These are phyloP conservation scores for Guillardia theta DNA, from an alignment of 78 protist species.

Conservation along the genomic window DNA sequence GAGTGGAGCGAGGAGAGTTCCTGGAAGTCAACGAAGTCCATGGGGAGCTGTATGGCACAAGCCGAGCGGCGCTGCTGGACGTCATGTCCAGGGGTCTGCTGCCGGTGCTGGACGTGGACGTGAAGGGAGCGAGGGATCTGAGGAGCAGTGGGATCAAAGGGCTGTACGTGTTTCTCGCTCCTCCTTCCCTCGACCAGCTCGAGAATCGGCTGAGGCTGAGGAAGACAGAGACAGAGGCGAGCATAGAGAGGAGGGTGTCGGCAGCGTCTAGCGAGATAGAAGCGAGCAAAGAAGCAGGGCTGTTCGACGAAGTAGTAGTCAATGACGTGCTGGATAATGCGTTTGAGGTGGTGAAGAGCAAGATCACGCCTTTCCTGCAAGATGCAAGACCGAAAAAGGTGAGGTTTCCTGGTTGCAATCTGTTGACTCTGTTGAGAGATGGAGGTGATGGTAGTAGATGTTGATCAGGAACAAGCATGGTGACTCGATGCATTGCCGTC, in stretches of 20 bases:
- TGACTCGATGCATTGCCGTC: too few relatives aligned
- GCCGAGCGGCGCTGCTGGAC: background rate
- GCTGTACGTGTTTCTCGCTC: slow-evolving; percentile 32
- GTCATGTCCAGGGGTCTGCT: background rate
- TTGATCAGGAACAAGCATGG: too few relatives aligned
- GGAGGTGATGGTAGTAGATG: too few relatives aligned
- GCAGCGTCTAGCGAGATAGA: background rate
- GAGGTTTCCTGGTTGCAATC: too few relatives aligned
- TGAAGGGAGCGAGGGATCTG: background rate
- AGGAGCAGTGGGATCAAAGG: background rate
- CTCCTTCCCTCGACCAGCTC: slow-evolving; percentile 28
- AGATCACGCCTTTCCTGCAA: background rate
- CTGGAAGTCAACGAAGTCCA: slow-evolving; percentile 15
- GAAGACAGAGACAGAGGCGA: slow-evolving; percentile 21
- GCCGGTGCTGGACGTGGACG: slow-evolving; percentile 49
- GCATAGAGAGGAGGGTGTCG: background rate
- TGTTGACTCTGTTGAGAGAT: too few relatives aligned
- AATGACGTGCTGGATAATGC: background rate
- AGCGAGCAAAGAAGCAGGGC: background rate
- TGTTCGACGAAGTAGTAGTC: background rate
- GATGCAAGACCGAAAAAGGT: too few relatives aligned
- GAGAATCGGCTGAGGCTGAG: slow-evolving; percentile 39
- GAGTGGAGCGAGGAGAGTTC: background rate
- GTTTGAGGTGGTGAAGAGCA: background rate
- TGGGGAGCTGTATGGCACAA: slow-evolving; percentile 40